These are phyloP conservation scores for Populus alba DNA, from an alignment of 345 rosid species.

Conservation along the genomic window DNA sequence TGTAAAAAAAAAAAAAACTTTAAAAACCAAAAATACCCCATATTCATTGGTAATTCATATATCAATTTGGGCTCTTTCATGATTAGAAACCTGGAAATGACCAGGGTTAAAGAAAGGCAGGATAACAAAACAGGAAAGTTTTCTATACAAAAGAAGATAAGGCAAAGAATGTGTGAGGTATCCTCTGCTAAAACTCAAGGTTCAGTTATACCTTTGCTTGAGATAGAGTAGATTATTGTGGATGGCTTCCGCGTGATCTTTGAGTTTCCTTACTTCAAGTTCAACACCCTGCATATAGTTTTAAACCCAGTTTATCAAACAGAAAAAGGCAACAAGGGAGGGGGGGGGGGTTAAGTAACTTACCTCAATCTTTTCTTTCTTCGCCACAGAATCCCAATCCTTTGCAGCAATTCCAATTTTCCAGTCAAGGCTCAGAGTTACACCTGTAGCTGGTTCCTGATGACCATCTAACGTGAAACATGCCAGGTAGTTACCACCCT, in stretches of 20 bases:
- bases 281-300: constrained; percentile 67
- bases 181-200: background rate
- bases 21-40: no score
- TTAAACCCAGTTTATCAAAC: background rate
- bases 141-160: background rate
- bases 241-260: constrained; percentile 60
- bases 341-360: constrained; percentile 17
- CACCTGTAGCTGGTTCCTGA: constrained; percentile 28
- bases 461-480: constrained; percentile 64
- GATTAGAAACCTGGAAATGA: background rate
- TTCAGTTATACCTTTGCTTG: constrained; percentile 46
- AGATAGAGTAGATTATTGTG: constrained; percentile 57
- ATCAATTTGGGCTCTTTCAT: background rate
- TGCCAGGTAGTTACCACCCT: constrained; percentile 69
- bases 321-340: background rate
- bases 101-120: background rate
- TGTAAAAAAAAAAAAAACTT: background rate
- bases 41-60: background rate
- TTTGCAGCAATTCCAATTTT: constrained; percentile 83
- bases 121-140: background rate
- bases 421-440: constrained; percentile 79
- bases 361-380: constrained; percentile 86
- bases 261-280: constrained; percentile 73
- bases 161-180: background rate
- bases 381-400: constrained; percentile 97